These are phyloP conservation scores for Xenoacremonium recifei DNA, from an alignment of 2,329 filamentous ascomycete genomes.

Conservation along the genomic window DNA sequence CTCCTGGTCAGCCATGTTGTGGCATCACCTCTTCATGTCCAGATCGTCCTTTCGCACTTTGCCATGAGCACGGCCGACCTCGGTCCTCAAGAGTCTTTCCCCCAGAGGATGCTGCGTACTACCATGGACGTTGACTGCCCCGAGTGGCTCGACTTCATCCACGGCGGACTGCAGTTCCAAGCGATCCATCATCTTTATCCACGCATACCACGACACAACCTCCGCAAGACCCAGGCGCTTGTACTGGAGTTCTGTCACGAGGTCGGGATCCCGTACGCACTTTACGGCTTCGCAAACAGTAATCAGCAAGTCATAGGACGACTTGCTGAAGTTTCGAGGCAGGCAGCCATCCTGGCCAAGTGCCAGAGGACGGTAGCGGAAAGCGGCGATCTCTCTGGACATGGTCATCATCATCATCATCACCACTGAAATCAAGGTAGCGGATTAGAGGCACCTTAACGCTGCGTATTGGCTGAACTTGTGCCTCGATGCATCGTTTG, in stretches of 20 bases:
- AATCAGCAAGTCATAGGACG: constrained; percentile 78
- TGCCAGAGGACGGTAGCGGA: constrained; percentile 58
- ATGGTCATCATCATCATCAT: constrained; percentile 12
- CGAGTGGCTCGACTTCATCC: constrained; percentile 83
- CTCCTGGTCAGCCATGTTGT: constrained; percentile 78
- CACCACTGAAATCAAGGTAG: background rate
- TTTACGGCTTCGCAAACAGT: constrained; percentile 81
- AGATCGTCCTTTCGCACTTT: constrained; percentile 90
- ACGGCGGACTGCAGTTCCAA: constrained; percentile 87
- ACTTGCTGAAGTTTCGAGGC: constrained; percentile 75
- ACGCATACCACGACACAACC: constrained; percentile 79
- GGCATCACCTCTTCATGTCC: constrained; percentile 79
- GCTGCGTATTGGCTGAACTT: background rate
- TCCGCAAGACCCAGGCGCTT: constrained; percentile 70
- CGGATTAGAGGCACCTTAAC: no score
- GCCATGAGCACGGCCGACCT: constrained; percentile 90
- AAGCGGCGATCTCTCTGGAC: constrained; percentile 26
- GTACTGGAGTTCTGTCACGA: constrained; percentile 81
- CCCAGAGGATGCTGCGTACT: constrained; percentile 86
- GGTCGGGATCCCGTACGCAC: constrained; percentile 78
- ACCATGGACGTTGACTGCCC: constrained; percentile 94
- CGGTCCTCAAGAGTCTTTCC: constrained; percentile 80
- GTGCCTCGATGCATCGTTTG: background rate
- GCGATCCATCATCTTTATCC: constrained; percentile 85
- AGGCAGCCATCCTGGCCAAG: constrained; percentile 74